These are phyloP conservation scores for Pyrus betulifolia DNA, from an alignment of 306 rosid genomes.

Conservation along the genomic window DNA sequence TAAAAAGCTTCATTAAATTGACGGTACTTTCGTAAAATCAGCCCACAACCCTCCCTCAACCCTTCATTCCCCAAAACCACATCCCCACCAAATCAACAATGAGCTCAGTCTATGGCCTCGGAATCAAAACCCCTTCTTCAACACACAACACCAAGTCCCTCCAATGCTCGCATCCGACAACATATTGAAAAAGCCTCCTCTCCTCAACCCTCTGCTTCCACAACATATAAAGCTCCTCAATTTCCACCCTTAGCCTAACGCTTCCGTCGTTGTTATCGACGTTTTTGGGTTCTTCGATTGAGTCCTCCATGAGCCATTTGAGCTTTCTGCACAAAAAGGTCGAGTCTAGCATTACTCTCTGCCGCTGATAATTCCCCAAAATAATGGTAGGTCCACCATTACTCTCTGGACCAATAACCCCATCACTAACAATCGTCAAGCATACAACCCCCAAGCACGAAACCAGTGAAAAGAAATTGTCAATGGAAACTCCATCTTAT, in stretches of 20 bases:
- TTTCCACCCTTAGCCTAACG: constrained; percentile 32
- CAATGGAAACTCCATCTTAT: too few species aligned
- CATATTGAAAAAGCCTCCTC: constrained; percentile 80
- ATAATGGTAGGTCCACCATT: too few species aligned
- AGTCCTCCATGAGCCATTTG: constrained; percentile 78
- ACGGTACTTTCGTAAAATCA: constrained; percentile 26
- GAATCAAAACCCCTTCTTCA: constrained; percentile 83
- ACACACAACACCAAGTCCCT: constrained; percentile 21
- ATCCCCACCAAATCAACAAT: constrained; percentile 57
- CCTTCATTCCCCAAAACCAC: constrained; percentile 36
- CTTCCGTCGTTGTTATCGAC: not conserved
- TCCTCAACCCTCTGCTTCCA: constrained; percentile 75
- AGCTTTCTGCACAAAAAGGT: constrained; percentile 61
- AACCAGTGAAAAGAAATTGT: too few species aligned
- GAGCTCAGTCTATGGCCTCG: constrained; percentile 76
- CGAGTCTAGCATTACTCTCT: constrained; percentile 19
- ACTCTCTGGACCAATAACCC: too few species aligned
- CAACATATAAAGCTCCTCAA: constrained; percentile 56
- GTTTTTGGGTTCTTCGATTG: constrained; percentile 24
- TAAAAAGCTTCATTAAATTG: too few species aligned
- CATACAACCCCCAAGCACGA: too few species aligned
- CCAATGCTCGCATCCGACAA: constrained; percentile 96
- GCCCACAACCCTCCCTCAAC: constrained; percentile 70
- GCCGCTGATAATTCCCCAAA: too few species aligned
- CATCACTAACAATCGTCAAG: too few species aligned